Conservation (phyloP, 1,139 yeast species). For the Suhomyces yuchorum region DNA sequence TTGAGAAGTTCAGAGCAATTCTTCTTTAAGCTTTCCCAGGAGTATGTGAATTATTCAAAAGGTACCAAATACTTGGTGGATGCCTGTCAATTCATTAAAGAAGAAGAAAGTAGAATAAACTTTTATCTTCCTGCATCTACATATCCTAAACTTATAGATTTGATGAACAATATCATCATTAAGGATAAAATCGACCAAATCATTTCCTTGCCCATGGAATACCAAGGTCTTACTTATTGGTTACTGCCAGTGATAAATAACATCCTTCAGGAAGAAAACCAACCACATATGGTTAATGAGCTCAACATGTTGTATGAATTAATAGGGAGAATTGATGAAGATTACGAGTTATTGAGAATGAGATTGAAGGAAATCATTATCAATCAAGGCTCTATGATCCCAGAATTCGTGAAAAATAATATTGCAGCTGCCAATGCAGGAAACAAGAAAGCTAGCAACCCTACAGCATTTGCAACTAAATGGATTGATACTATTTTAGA, state of each 20-base stretch:
- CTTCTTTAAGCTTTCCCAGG: slow-evolving; percentile 51
- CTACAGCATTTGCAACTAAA: slow-evolving; percentile 57
- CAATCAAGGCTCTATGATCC: slow-evolving; percentile 37
- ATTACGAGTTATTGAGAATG: slow-evolving; percentile 50
- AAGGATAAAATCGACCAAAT: slow-evolving; percentile 55
- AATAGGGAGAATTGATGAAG: slow-evolving; percentile 55
- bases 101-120: slow-evolving; percentile 58
- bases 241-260: slow-evolving; percentile 36
- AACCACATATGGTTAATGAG: slow-evolving; percentile 25
- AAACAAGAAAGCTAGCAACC: slow-evolving; percentile 20
- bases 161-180: slow-evolving; percentile 66
- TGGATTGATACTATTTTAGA: slow-evolving; percentile 69
- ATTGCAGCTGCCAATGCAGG: slow-evolving; percentile 16
- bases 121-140: slow-evolving; percentile 59
- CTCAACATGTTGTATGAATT: slow-evolving; percentile 53
- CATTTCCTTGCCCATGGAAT: slow-evolving; percentile 46
- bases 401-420: slow-evolving; percentile 30
- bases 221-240: slow-evolving; percentile 63
- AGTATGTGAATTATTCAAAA: slow-evolving; percentile 36
- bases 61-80: slow-evolving; percentile 61
- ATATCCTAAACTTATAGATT: slow-evolving; percentile 51
- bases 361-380: slow-evolving; percentile 53
- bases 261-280: slow-evolving; percentile 20
- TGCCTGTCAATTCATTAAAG: slow-evolving; percentile 53
- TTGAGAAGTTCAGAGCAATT: slow-evolving; percentile 56